These are phyloP conservation scores for Fusarium veterinarium DNA, from an alignment of 2,329 filamentous ascomycete genomes.

Conservation along the genomic window DNA sequence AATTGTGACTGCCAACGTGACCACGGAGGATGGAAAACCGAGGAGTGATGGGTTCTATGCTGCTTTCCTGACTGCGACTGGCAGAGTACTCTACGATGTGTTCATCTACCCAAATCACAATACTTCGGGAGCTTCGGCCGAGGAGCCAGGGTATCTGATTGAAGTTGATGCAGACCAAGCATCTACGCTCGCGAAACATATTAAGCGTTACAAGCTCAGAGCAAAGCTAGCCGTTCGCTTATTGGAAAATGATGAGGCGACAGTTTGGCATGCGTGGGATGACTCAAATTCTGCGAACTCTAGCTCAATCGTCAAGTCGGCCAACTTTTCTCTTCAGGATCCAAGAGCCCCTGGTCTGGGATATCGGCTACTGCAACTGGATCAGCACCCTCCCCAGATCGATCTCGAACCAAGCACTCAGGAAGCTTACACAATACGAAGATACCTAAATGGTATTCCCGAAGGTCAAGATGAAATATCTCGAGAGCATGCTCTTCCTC, in stretches of 20 bases:
- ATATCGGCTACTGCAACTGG: slow-evolving; percentile 57
- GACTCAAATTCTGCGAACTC: slow-evolving; percentile 51
- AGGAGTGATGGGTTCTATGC: slow-evolving; percentile 74
- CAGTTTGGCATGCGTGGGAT: slow-evolving; percentile 81
- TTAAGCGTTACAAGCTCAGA: slow-evolving; percentile 87
- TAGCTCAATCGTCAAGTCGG: slow-evolving; percentile 32
- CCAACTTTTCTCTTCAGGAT: slow-evolving; percentile 59
- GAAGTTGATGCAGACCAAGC: slow-evolving; percentile 82
- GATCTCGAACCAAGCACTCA: slow-evolving; percentile 62
- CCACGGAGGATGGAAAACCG: slow-evolving; percentile 52
- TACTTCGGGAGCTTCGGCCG: slow-evolving; percentile 38
- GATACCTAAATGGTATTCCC: slow-evolving; percentile 83
- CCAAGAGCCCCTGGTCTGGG: slow-evolving; percentile 67
- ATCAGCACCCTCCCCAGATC: slow-evolving; percentile 49
- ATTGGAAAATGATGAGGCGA: slow-evolving; percentile 72
- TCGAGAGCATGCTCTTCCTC: slow-evolving; percentile 77
- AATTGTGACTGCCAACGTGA: slow-evolving; percentile 74
- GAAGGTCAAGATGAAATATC: slow-evolving; percentile 87
- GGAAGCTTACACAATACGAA: slow-evolving; percentile 76
- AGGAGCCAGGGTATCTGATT: slow-evolving; percentile 68
- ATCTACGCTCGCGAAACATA: slow-evolving; percentile 72
- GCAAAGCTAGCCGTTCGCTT: slow-evolving; percentile 79
- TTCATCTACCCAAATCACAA: slow-evolving; percentile 80
- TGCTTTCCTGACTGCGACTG: slow-evolving; percentile 86
- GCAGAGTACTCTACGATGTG: slow-evolving; percentile 87